phyloP scores from a whole-genome alignment of 2,329 filamentous ascomycete species.

The Paraphoma sp. region DNA sequence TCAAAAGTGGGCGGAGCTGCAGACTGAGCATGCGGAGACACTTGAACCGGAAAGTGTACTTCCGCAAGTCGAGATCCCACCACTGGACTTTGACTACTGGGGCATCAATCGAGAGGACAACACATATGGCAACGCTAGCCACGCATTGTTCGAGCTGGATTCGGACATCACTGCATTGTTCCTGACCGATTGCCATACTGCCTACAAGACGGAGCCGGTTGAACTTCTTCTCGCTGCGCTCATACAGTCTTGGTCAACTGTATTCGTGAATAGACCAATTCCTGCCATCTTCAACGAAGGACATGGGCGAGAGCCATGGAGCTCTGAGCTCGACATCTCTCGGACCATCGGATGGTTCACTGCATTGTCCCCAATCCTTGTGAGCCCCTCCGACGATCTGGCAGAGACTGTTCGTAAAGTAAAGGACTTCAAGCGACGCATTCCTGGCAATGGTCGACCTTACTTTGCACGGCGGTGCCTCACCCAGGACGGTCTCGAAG shows the following conservation, averaged over 20 bases:
- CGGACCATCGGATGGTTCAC: conserved; percentile 69
- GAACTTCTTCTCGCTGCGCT: conserved; percentile 65
- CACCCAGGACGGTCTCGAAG: conserved; percentile 34
- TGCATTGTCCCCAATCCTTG: conserved; percentile 51
- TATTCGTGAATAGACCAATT: conserved; percentile 59
- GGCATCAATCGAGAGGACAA: conserved; percentile 46
- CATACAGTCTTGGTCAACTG: conserved; percentile 62
- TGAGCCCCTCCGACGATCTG: conserved; percentile 38
- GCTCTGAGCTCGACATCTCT: conserved; percentile 58
- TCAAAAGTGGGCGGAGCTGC: conserved; percentile 47
- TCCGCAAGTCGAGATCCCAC: conserved; percentile 38
- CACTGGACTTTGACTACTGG: conserved; percentile 48
- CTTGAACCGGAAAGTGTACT: conserved; percentile 30
- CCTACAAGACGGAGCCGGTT: conserved; percentile 60
- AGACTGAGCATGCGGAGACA: conserved; percentile 42
- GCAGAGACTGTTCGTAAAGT: conserved; percentile 60
- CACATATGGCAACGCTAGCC: conserved; percentile 45
- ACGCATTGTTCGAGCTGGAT: conserved; percentile 41
- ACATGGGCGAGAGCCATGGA: conserved; percentile 48
- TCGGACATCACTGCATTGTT: conserved; percentile 32
- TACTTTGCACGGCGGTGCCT: conserved; percentile 54
- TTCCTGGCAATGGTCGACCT: conserved; percentile 45
- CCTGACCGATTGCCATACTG: conserved; percentile 44
- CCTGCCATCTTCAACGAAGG: conserved; percentile 58
- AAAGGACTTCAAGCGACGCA: conserved; percentile 58